A percentile compares a stretch with the other conserved stretches of the same genome.
Conservation (phyloP, 2,329 filamentous ascomycete genomes). For the Pseudogymnoascus sp. region DNA sequence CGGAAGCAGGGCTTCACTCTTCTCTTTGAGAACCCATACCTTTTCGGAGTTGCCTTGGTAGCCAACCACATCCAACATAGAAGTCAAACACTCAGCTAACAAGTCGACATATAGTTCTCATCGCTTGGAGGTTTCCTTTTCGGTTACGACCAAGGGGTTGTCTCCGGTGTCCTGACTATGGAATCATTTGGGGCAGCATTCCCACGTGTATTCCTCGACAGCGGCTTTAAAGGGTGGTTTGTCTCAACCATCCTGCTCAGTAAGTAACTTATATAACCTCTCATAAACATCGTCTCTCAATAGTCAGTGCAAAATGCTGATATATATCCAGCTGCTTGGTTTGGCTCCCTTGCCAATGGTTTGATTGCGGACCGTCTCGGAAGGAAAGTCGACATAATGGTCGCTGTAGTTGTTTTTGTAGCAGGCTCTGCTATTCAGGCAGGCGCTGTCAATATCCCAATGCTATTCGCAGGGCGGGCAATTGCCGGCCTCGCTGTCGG, state of each 20-base stretch:
- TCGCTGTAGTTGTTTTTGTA: conserved; percentile 25
- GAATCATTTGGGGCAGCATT: conserved; percentile 34
- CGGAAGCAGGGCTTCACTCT: background rate
- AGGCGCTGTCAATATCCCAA: conserved; percentile 27
- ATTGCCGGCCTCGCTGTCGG: conserved; percentile 43
- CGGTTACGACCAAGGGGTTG: conserved; percentile 41
- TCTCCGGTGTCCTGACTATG: conserved; percentile 39
- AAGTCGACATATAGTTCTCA: conserved; percentile 28
- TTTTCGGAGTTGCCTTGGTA: conserved; percentile 32
- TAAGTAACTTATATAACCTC: conserved; percentile 16
- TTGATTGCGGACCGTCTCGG: conserved; percentile 27
- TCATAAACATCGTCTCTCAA: background rate
- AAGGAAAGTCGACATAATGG: conserved; percentile 26
- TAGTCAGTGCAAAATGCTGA: background rate
- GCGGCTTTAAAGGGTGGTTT: conserved; percentile 44
- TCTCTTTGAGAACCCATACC: conserved; percentile 28
- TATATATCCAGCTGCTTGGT: conserved; percentile 34
- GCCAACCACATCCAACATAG: conserved; percentile 9
- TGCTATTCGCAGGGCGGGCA: conserved; percentile 38
- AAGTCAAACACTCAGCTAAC: background rate
- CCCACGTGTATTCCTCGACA: conserved; percentile 35
- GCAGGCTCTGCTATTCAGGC: conserved; percentile 27
- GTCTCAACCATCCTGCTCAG: conserved; percentile 40
- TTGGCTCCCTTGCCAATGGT: conserved; percentile 39
- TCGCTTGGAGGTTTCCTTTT: conserved; percentile 36